These are phyloP conservation scores for Apiospora saccharicola DNA, from an alignment of 2,329 filamentous ascomycete species.

Conservation along the genomic window DNA sequence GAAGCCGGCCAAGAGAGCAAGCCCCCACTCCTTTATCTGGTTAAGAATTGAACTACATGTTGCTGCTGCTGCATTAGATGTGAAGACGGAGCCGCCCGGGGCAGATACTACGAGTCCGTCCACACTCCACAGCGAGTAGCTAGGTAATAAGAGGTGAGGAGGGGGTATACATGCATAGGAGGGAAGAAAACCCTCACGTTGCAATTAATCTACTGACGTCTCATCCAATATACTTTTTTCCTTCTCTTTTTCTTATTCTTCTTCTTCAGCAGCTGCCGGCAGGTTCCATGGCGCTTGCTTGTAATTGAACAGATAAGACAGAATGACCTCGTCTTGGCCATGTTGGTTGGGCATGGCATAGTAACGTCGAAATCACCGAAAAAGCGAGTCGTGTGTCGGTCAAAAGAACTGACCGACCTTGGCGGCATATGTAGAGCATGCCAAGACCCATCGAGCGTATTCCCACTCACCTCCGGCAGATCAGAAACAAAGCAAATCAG, in stretches of 20 bases:
- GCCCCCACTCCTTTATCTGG: constrained; percentile 4
- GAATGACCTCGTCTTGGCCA: neutral
- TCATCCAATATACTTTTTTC: neutral
- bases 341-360: neutral
- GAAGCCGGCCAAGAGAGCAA: neutral
- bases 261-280: neutral
- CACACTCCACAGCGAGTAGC: neutral
- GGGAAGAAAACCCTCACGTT: neutral
- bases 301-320: neutral
- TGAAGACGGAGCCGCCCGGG: constrained; percentile 4
- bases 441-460: neutral
- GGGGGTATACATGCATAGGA: neutral
- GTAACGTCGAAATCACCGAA: neutral
- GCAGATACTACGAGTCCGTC: neutral
- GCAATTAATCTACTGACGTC: neutral
- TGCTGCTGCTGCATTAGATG: neutral
- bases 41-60: neutral
- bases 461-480: neutral
- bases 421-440: neutral
- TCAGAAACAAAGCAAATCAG: neutral
- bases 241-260: too few relatives aligned
- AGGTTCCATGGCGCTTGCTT: neutral
- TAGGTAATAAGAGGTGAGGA: neutral
- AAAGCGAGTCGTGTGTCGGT: constrained; percentile 8
- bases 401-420: neutral